These are phyloP conservation scores for Geotrichum ghanense DNA, from an alignment of 805 yeast species.

Conservation along the genomic window DNA sequence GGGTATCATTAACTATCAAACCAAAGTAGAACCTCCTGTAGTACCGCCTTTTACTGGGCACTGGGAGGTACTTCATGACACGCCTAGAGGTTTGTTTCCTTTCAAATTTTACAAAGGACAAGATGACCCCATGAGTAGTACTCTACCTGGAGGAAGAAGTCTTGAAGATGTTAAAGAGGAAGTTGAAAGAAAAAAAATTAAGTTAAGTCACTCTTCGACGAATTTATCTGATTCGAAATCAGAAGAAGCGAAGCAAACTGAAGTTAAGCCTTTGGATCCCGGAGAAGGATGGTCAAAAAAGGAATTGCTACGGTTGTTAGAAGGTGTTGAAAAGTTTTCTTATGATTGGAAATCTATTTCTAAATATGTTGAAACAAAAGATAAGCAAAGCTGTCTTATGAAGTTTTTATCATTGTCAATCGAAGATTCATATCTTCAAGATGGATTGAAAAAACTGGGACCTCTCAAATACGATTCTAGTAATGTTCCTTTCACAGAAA, in stretches of 20 bases:
- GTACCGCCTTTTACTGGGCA: conserved; percentile 71
- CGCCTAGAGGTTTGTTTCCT: conserved; percentile 88
- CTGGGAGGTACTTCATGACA: conserved; percentile 67
- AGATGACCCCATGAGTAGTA: conserved; percentile 29
- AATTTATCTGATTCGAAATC: background rate
- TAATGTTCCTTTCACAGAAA: conserved; percentile 70
- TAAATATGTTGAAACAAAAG: conserved; percentile 41
- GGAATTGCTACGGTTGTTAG: conserved; percentile 48
- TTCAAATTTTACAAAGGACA: conserved; percentile 71
- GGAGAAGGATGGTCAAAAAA: conserved; percentile 52
- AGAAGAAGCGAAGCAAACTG: conserved; percentile 16
- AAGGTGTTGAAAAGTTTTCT: conserved; percentile 48
- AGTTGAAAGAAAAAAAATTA: conserved; percentile 7
- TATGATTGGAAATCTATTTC: conserved; percentile 78
- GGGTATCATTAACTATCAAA: conserved; percentile 75
- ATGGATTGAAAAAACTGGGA: conserved; percentile 37
- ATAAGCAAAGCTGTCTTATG: conserved; percentile 69
- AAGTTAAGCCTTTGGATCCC: conserved; percentile 23
- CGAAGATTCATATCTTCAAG: conserved; percentile 56
- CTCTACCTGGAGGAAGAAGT: conserved; percentile 6
- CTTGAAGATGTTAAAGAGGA: conserved; percentile 7
- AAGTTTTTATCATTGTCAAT: conserved; percentile 72
- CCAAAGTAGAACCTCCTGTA: conserved; percentile 24
- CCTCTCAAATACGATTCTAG: conserved; percentile 67
- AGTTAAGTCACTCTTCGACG: background rate